phyloP scores from a whole-genome alignment of 257 asterid genomes.

The Solanum infundibuliforme region DNA sequence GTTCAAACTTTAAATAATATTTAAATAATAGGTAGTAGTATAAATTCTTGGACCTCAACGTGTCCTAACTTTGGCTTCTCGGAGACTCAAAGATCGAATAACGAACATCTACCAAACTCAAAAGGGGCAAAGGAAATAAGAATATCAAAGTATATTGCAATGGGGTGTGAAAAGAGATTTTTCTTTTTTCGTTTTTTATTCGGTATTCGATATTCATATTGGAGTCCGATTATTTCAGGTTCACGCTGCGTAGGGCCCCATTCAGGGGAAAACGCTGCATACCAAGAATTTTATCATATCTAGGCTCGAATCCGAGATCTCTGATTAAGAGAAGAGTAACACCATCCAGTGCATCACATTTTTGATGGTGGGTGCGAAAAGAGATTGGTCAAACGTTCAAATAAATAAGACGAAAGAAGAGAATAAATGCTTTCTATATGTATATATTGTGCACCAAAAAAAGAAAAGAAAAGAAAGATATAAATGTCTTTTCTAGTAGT shows the following conservation, averaged over 20 bases:
- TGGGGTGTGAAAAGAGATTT: background rate
- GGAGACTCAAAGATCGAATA: background rate
- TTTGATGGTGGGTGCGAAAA: background rate
- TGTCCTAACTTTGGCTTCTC: background rate
- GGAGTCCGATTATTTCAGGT: too few relatives aligned
- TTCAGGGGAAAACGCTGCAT: too few relatives aligned
- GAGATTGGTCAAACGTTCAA: background rate
- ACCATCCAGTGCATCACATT: background rate
- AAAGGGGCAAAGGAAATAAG: background rate
- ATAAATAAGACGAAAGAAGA: background rate
- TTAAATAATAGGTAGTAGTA: background rate
- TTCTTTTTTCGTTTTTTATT: background rate
- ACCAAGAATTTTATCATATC: too few relatives aligned
- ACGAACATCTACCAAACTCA: background rate
- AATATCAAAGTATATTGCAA: background rate
- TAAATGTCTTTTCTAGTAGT: background rate
- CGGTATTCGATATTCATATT: too few relatives aligned
- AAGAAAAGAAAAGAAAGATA: background rate
- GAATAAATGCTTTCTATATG: background rate
- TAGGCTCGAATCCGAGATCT: fast-evolving
- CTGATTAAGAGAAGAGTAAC: too few relatives aligned
- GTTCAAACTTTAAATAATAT: background rate
- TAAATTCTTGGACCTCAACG: background rate
- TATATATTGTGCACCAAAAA: background rate
- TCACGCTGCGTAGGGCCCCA: background rate